Base-by-base conservation (phyloP, 768 basidiomycete species). In the Lentinula sp. region DNA sequence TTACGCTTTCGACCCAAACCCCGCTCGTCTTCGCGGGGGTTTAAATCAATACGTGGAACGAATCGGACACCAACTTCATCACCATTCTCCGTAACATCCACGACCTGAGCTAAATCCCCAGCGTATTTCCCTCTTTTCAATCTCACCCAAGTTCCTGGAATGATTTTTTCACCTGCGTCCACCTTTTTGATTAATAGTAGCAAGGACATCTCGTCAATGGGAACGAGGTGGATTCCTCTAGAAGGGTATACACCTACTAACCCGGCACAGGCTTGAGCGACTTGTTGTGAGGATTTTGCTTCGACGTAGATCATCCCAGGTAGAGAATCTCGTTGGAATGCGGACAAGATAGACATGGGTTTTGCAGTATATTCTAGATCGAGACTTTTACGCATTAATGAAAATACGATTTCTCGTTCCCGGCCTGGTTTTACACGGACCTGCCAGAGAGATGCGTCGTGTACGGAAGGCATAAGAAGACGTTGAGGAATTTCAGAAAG, bases 151-250 rank as follows among this genome's bases (percentile, higher is more conserved):
- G 86, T 91, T 18, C 93, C 94, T 0, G 87, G 86, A 16, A 84
- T 84, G 45, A 98, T 83, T 0, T 90, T 89, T 15, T 41, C 23
- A 16, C 46, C 46, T 50, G 88, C 75, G 64, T 95, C 93, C 70
- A 95, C 90, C 76, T 95, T 95, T 79, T 95, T 98, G 68, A 97
- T 97, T 70, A 93, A 91, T 66, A 98, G 81, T 41, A 98, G 77
- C 62, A 91, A 93, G 16, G 97, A 93, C 95, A 98, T 98, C 77
- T 99, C 97, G 68, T 95, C 91, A 61, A 98, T 94, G 6, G 95
- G 95, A 0, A 98, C 95, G 37, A 97, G 82, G 18, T 82, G 81
- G 63, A 93, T 85, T 15, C 91, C 91, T 55, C 90, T 86, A 67
- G 84, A 86, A 33, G 86, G 82, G 72, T 94, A 99, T 58, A 98